Evolutionary conservation across 2,329 filamentous ascomycete genomes (phyloP), one percentile per base, ranked within the genome.

Genomic region (Acarospora socialis): DNA sequence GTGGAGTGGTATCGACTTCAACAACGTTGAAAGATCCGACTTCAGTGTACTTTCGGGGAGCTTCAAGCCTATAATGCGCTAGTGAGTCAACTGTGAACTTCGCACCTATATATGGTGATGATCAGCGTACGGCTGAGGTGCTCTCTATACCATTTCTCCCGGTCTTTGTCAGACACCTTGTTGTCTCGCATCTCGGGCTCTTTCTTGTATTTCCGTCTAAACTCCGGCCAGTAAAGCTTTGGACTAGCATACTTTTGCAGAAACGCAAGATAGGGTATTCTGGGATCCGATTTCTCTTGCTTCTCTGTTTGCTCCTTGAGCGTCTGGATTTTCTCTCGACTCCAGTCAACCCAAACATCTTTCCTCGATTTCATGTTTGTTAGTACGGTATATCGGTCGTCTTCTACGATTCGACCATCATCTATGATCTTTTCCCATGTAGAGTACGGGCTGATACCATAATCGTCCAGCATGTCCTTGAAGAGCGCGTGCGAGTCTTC

Each of bases 211-310:
- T 94, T 98, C 20, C 90, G 68, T 46, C 81, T 83, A 57, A 98
- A 98, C 52, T 98, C 90, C 0, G 82, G 78, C 90, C 90, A 98
- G 63, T 92, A 98, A 1, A 98, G 66, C 57, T 93, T 95, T 0
- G 82, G 78, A 0, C 77, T 90, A 0, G 86, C 87, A 43, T 83
- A 71, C 29, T 77, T 71, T 41, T 87, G 74, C 18, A 98, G 62
- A 41, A 98, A 79, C 0, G 70, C 68, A 38, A 95, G 60, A 52
- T 92, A 98, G 1, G 77, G 73, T 42, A 93, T 78, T 28, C 70
- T 66, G 1, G 90, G 87, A 47, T 95, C 84, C 41, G 73, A 72
- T 59, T 82, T 87, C 54, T 80, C 78, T 49, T 84, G 71, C 39
- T 68, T 75, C 15, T 77, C 77, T 36, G 81, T 76, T 46, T 70